Evolutionary conservation across 1,139 yeast genomes (phyloP), one percentile per base, ranked within the genome.

Genomic region (Eremothecium sinecaudum): DNA sequence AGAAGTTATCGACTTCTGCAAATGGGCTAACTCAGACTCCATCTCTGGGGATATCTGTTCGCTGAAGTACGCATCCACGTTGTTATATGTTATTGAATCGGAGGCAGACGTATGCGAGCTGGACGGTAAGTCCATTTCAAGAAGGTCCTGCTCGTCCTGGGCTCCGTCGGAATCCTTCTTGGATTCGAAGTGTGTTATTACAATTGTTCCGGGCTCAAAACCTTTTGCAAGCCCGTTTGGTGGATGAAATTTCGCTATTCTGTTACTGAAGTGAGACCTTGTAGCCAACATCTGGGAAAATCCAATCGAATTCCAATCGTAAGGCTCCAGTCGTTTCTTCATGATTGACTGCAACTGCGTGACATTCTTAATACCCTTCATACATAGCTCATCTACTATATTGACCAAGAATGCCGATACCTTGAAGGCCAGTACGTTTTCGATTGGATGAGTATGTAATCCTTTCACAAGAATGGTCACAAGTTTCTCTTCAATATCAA

Each of bases 401-500:
- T 27, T 27, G n/a, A 27, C 30, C 30, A 27, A 14, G 21, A 27
- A 27, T 4, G 21, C 19, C 9, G 30, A 27, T 21, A 14, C 17
- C 14, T 27, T 27, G 21, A 27, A 27, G 6, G 30, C 19, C 4
- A 27, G 21, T 11, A 27, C 30, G 21, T 27, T 27, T 21, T 15
- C 19, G 7, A 27, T 15, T 16, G 30, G 30, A 17, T 27, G 30
- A 9, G 30, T 27, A 7, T 27, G 30, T 9, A 27, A 21, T 4
- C 30, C 30, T 14, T 27, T 27, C n/a, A 17, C 30, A 11, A 27
- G 30, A n/a, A 27, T 27, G 9, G 30, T 27, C 19, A 27, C 30
- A 19, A 16, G 19, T 10, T 14, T n/a, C 8, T 27, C 30, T 14
- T 16, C 11, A 19, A 27, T 27, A 14, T 27, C 30, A 18, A 27